Base-by-base conservation (phyloP, 2,329 filamentous ascomycete species). In the Fonsecaea erecta region DNA sequence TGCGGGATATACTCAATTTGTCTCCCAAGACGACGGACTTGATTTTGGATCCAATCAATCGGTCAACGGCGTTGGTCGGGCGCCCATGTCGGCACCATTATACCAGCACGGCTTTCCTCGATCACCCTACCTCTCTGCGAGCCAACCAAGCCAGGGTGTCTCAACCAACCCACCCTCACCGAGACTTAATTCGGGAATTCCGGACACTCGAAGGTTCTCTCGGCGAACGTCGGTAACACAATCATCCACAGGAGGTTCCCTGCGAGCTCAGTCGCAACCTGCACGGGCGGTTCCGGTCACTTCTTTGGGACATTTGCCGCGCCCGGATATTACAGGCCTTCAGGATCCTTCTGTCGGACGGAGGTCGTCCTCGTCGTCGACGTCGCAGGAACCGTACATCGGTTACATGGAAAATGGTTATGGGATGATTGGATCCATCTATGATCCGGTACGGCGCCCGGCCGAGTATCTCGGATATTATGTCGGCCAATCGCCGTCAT, bases 191-290 rank as follows among this genome's bases (percentile, higher is more conserved):
- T 68, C 74, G 32, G 75, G 74, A 26, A 71, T 77, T 34, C 79
- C 80, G 52, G 81, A 83, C 63, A 71, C 77, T 52, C 79, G 79
- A 48, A 79, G 80, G 34, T 80, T 76, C 64, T 76, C 77, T 35
- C 77, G 81, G 52, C 76, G 80, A 60, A 79, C 80, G 12, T 82
- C 80, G 2, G 74, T 77, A 61, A 76, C 76, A 12, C 80, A 78
- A 60, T 76, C 75, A 8, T 78, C 79, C 21, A 76, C 80, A 2
- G 77, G 76, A 35, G 75, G 75, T 32, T 79, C 77, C 24, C 66
- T 82, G 32, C 74, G 81, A 61, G 80, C 81, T n/a, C 81, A 83
- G 26, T 83, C 81, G n/a, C 80, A 83, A 63, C 81, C 81, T 60
- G 80, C 81, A n/a, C 75, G 81, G 26, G 72, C 77, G n/a, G 69